Evolutionary conservation across 768 basidiomycete genomes (phyloP), one percentile per base, ranked within the genome.

Genomic region (Russula vinacea): DNA sequence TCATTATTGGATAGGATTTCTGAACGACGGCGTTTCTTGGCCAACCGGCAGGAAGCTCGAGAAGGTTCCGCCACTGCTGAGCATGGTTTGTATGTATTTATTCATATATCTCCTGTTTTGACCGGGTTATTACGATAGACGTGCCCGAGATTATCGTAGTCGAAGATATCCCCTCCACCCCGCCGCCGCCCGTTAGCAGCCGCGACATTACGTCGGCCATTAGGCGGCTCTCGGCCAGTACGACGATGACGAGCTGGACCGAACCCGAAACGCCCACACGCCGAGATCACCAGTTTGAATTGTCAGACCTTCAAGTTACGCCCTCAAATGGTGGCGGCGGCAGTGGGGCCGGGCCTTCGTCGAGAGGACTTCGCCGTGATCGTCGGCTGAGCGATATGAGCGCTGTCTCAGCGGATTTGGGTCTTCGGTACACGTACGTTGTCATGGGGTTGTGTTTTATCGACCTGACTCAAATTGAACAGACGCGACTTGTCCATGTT

Each of bases 1-100:
- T 93, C 92, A 0, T 73, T 94, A 55, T 76, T 97, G n/a, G 81
- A 81, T 62, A 89, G 87, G 60, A 88, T 93, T 51, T 83, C 86
- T 8, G 82, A 81, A 66, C 85, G 92, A 6, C 81, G 88, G 45
- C 80, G 84, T 60, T 93, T 87, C 76, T 71, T 90, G 50, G 81
- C 78, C 1, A 66, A 77, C 62, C 75, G 80, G 57, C 83, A 85
- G 65, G 73, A 78, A 58, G 76, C 75, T 37, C 71, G 71, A 9
- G 59, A 70, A 55, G 69, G 22, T 6, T 14, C 47, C 47, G 13
- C 73, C 44, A 72, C 75, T 68, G 73, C 76, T 49, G 76, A 77
- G 32, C 76, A 77, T 65, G 71, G 35, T 37, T 44, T 19, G 42
- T 45, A n/a, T 45, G n/a, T n/a, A 10, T 8, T 19, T 1, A n/a